These are phyloP conservation scores for Colletotrichum melonis DNA, from an alignment of 2,329 filamentous ascomycete genomes.

Conservation along the genomic window DNA sequence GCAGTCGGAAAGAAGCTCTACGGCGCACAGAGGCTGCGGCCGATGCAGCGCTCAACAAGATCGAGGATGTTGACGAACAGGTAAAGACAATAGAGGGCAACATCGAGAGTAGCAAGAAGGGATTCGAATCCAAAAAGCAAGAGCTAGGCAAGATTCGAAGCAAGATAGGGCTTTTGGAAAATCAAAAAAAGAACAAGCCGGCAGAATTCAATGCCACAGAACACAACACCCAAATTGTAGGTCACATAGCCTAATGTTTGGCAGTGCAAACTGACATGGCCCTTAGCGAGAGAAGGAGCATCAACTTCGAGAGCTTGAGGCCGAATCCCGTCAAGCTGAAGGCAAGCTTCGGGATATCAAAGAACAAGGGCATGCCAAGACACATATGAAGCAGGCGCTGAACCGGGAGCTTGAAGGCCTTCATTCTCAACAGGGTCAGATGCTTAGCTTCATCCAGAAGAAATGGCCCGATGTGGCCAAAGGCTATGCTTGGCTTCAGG, in stretches of 20 bases:
- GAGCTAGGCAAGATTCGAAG: slow-evolving; percentile 63
- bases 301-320: slow-evolving; percentile 62
- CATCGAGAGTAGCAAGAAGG: slow-evolving; percentile 63
- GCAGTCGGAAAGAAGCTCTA: slow-evolving; percentile 65
- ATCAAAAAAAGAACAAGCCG: slow-evolving; percentile 70
- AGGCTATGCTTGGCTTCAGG: slow-evolving; percentile 86
- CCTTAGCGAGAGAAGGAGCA: slow-evolving; percentile 71
- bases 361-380: slow-evolving; percentile 54
- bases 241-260: slow-evolving; percentile 43
- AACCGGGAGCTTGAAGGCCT: slow-evolving; percentile 67
- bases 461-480: slow-evolving; percentile 71
- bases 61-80: slow-evolving; percentile 46
- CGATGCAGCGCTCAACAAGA: slow-evolving; percentile 54
- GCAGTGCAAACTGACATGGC: slow-evolving; percentile 40
- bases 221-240: slow-evolving; percentile 79
- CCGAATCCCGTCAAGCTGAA: slow-evolving; percentile 50
- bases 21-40: slow-evolving; percentile 64
- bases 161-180: slow-evolving; percentile 72
- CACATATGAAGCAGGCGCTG: slow-evolving; percentile 49
- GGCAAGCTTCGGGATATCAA: slow-evolving; percentile 55
- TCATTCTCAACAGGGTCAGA: slow-evolving; percentile 80
- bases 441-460: slow-evolving; percentile 72
- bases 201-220: slow-evolving; percentile 75
- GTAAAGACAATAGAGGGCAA: slow-evolving; percentile 48
- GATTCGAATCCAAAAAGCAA: slow-evolving; percentile 60